Evolutionary conservation across 129 eudicot species (phyloP).

Genomic region (Chrysanthemum lavandulifolium): DNA sequence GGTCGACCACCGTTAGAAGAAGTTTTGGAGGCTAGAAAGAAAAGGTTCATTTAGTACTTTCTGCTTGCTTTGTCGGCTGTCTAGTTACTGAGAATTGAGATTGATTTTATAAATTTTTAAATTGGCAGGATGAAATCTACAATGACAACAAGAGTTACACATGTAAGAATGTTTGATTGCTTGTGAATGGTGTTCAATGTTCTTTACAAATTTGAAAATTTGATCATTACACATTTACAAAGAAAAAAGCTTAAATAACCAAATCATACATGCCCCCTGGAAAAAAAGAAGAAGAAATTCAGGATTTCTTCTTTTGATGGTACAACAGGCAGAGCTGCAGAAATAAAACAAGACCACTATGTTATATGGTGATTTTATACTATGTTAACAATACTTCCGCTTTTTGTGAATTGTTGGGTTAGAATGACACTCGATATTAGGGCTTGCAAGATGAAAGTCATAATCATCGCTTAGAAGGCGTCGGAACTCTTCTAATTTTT

Average conservation of each 20-base stretch:
- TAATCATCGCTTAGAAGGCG: background rate
- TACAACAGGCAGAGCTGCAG: slow-evolving; percentile 5
- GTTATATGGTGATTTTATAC: background rate
- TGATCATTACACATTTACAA: slow-evolving; percentile 14
- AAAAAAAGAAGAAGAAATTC: background rate
- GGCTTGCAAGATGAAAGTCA: slow-evolving; percentile 11
- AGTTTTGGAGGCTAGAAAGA: slow-evolving; percentile 60
- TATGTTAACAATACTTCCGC: slow-evolving; percentile 29
- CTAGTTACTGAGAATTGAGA: background rate
- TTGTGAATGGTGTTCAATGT: background rate
- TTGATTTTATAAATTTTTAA: background rate
- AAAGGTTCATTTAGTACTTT: background rate
- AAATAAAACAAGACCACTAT: background rate
- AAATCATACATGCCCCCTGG: slow-evolving; percentile 17
- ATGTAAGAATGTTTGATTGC: background rate
- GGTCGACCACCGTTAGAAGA: slow-evolving; percentile 54
- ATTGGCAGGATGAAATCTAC: slow-evolving; percentile 48
- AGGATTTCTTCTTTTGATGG: background rate
- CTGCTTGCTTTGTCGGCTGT: too few species aligned
- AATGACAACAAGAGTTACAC: slow-evolving; percentile 43
- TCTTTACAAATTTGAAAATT: slow-evolving; percentile 5
- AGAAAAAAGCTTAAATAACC: background rate
- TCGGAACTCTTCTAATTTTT: background rate
- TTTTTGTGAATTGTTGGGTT: slow-evolving; percentile 25
- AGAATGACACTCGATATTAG: slow-evolving; percentile 12